A percentile compares a stretch with the other conserved stretches of the same genome.
Evolutionary conservation across 208 protist species (phyloP).

Genomic region (Crithidia expoeki): DNA sequence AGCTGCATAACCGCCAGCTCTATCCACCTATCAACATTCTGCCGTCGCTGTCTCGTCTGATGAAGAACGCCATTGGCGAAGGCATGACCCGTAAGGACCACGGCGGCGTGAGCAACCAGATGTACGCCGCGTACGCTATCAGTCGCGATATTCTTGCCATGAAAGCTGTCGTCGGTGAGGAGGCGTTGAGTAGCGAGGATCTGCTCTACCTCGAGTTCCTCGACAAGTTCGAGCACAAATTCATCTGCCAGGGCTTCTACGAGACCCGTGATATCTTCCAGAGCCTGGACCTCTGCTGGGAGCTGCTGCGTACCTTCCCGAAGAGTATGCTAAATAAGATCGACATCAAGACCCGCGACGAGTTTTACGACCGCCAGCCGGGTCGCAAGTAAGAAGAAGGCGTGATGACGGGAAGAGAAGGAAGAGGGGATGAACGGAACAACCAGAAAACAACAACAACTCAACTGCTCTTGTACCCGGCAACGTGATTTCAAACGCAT

Average conservation of each 20-base stretch:
- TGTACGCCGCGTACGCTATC: conserved; percentile 99
- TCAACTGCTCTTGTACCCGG: no score
- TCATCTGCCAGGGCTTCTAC: conserved; percentile 98
- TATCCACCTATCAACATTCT: conserved; percentile 99
- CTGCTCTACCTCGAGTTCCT: conserved; percentile 99
- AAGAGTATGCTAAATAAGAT: conserved; percentile 98
- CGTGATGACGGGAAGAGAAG: neutral
- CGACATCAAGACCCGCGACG: conserved; percentile 93
- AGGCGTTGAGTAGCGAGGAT: conserved; percentile 99
- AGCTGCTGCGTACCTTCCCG: conserved; percentile 98
- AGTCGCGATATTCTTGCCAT: conserved; percentile 99
- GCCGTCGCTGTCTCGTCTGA: conserved; percentile 99
- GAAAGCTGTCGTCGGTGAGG: conserved; percentile 99
- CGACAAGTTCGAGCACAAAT: conserved; percentile 99
- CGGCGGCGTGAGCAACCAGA: conserved; percentile 99
- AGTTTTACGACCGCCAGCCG: conserved; percentile 93
- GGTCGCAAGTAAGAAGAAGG: conserved; percentile 38
- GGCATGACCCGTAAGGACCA: conserved; percentile 99
- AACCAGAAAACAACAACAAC: neutral
- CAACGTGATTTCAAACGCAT: no score
- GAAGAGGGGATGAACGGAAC: conserved; percentile 18
- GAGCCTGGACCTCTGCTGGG: conserved; percentile 99
- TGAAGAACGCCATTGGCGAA: conserved; percentile 99
- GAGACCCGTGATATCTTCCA: conserved; percentile 98
- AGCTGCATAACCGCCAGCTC: conserved; percentile 99